Evolutionary conservation across 2,329 filamentous ascomycete species (phyloP), one percentile per base, ranked within the genome.

Genomic region (Sclerotinia glacialis): DNA sequence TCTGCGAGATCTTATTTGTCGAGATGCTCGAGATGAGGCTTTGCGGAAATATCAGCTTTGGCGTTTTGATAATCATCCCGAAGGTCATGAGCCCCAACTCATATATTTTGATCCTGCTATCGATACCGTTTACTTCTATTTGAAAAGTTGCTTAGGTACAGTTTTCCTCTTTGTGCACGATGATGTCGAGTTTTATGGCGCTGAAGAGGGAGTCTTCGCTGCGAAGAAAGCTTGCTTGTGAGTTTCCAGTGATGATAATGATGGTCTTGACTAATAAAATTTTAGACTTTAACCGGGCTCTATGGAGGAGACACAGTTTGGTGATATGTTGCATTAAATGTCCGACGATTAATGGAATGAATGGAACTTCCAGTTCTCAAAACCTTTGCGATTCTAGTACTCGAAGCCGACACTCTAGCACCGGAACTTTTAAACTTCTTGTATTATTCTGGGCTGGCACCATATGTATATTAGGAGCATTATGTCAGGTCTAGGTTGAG

Each of bases 41-140:
- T 26, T 55, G 34, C n/a, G 12, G 14, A 40, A 7, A 55, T 55
- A 40, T n/a, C 53, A 40, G 53, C 34, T 40, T 23, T 42, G 53
- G 53, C 14, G n/a, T 55, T 40, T 55, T 12, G 53, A 55, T 16
- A 55, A 42, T 55, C 53, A n/a, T 9, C 34, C 34, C n/a, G 53
- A 55, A 23, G 53, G 53, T 7, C 53, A 42, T 11, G 5, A 2
- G 3, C 34, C 53, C 1, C 6, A 16, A 26, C n/a, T 42, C 5
- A 55, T 7, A 42, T 42, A 55, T 12, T 42, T 55, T 8, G 34
- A 55, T 11, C 34, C 53, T 56, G 40, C 53, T 26, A 56, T 42
- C 14, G 53, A 56, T 16, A 56, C 5, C 4, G 18, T 56, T n/a
- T 56, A 56, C n/a, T 42, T 56, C 34, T 34, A n/a, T 14, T 0